phyloP scores from a whole-genome alignment of 257 asterid genomes.

The Rauvolfia tetraphylla region DNA sequence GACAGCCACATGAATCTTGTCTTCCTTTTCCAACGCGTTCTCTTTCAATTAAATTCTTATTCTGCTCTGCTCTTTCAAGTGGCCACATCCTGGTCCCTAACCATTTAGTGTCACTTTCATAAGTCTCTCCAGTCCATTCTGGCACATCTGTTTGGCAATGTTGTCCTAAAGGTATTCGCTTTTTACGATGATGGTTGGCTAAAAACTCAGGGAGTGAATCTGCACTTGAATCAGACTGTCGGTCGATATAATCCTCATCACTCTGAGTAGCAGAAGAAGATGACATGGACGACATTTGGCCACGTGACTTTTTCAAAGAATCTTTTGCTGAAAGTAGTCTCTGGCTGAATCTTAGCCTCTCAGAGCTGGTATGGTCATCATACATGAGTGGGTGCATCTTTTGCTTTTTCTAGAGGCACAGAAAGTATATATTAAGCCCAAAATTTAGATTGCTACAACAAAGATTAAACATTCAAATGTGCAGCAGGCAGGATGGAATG shows the following conservation, averaged over 20 bases:
- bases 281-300: background rate
- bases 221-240: constrained; percentile 5
- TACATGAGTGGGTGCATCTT: constrained; percentile 87
- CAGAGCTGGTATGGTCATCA: constrained; percentile 45
- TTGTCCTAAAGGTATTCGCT: constrained; percentile 15
- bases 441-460: no score
- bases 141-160: constrained; percentile 17
- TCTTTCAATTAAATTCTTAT: constrained; percentile 34
- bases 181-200: constrained; percentile 1
- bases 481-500: background rate
- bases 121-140: constrained; percentile 24
- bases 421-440: background rate
- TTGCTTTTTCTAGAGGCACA: constrained; percentile 61
- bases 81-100: constrained; percentile 41
- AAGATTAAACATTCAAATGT: background rate
- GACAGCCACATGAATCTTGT: constrained; percentile 41
- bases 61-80: constrained; percentile 24
- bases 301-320: constrained; percentile 29
- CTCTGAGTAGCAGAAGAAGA: constrained; percentile 14
- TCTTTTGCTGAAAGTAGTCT: constrained; percentile 59
- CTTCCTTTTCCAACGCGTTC: constrained; percentile 46
- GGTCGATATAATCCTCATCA: constrained; percentile 10
- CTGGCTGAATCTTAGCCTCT: constrained; percentile 63
- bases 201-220: constrained; percentile 6
- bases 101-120: constrained; percentile 46